Conservation (phyloP, 2,329 filamentous ascomycete genomes). For the Penicillium sp. region DNA sequence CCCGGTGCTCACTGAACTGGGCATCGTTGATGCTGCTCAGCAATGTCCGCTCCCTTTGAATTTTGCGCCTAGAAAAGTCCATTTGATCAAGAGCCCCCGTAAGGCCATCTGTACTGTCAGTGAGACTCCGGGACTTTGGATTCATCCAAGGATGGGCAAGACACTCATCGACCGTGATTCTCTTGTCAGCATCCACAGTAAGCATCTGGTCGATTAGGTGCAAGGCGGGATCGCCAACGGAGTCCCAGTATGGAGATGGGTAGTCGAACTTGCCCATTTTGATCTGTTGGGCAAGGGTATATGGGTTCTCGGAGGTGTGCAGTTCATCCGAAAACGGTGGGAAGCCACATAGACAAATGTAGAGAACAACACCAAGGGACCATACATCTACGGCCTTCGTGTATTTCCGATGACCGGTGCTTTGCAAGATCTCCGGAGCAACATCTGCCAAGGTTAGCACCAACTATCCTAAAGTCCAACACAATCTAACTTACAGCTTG, state of each 20-base stretch:
- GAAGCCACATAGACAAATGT: conserved; percentile 95
- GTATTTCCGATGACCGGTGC: conserved; percentile 78
- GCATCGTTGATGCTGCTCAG: conserved; percentile 79
- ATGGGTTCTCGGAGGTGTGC: conserved; percentile 76
- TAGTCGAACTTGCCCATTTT: conserved; percentile 88
- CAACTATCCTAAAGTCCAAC: background rate
- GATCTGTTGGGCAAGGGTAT: conserved; percentile 84
- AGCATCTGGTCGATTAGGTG: conserved; percentile 96
- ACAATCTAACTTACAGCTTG: conserved; percentile 62
- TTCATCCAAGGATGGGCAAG: conserved; percentile 88
- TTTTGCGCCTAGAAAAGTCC: conserved; percentile 79
- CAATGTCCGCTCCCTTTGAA: conserved; percentile 78
- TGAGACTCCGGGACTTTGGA: conserved; percentile 57
- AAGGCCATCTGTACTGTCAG: conserved; percentile 88
- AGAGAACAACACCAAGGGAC: conserved; percentile 96
- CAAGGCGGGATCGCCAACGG: conserved; percentile 79
- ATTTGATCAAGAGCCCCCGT: conserved; percentile 80
- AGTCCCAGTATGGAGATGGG: conserved; percentile 93
- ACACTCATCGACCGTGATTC: conserved; percentile 87
- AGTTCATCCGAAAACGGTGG: conserved; percentile 96
- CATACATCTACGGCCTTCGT: conserved; percentile 94
- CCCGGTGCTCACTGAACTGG: conserved; percentile 58
- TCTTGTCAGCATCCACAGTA: conserved; percentile 76
- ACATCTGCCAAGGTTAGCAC: conserved; percentile 58
- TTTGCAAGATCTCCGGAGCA: conserved; percentile 89